Conservation (phyloP, 495 filamentous ascomycete genomes). For the Aspergillus panamensis region DNA sequence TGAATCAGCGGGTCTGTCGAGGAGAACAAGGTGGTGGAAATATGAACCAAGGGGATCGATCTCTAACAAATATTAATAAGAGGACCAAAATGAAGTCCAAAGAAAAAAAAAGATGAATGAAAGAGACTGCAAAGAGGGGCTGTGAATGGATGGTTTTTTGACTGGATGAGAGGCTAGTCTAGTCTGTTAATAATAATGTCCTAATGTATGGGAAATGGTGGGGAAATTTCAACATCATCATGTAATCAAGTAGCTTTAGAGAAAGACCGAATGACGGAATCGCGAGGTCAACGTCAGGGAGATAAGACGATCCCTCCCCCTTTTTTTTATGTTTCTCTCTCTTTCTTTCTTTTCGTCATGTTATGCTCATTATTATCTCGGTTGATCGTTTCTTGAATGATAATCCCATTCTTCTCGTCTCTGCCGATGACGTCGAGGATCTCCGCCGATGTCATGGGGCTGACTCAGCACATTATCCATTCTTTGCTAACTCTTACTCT, state of each 20-base stretch:
- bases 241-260: too few relatives aligned
- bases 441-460: conserved; percentile 17
- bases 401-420: conserved; percentile 7
- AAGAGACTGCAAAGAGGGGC: neutral
- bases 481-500: too few relatives aligned
- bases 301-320: neutral
- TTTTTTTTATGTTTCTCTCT: neutral
- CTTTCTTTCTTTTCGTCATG: neutral
- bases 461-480: conserved; percentile 12
- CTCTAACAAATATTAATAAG: neutral
- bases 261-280: neutral
- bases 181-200: neutral
- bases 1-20: neutral
- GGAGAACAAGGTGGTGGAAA: neutral
- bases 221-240: conserved; percentile 8
- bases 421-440: conserved; percentile 18
- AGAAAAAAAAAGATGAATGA: conserved; percentile 1
- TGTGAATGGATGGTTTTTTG: neutral
- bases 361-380: neutral
- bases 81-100: neutral
- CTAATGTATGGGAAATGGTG: conserved; percentile 4
- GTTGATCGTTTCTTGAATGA: neutral
- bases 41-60: neutral
- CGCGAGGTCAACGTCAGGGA: neutral
- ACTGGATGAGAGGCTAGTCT: conserved; percentile 3